phyloP scores from a whole-genome alignment of 2,329 filamentous ascomycete genomes.

The Aureobasidium melanogenum region DNA sequence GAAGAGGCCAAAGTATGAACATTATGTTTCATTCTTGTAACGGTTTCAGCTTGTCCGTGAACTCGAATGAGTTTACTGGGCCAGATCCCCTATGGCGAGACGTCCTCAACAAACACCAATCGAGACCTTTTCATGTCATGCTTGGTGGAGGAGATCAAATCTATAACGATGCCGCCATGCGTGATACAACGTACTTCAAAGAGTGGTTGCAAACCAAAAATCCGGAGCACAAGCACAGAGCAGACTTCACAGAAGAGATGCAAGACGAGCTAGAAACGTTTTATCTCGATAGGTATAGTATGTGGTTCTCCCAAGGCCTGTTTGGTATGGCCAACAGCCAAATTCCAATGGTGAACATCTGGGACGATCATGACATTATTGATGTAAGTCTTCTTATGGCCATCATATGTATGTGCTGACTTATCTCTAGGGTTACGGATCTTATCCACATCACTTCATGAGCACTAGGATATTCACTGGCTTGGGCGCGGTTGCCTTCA shows the following conservation, averaged over 20 bases:
- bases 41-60: conserved; percentile 75
- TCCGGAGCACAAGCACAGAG: conserved; percentile 66
- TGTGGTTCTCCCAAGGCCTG: conserved; percentile 94
- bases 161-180: conserved; percentile 81
- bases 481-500: conserved; percentile 84
- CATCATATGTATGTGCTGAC: background rate
- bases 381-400: conserved; percentile 28
- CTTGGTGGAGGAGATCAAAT: conserved; percentile 94
- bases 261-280: conserved; percentile 82
- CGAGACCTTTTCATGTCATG: conserved; percentile 94
- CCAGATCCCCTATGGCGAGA: conserved; percentile 97
- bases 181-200: conserved; percentile 65
- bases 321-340: conserved; percentile 89
- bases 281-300: conserved; percentile 78
- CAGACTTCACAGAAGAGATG: conserved; percentile 70
- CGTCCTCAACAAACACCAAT: conserved; percentile 86
- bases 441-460: conserved; percentile 90
- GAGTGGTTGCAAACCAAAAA: conserved; percentile 80
- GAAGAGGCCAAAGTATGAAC: conserved; percentile 80
- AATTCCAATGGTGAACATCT: conserved; percentile 98
- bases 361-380: conserved; percentile 71
- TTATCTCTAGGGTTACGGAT: conserved; percentile 68
- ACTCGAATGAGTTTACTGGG: conserved; percentile 73
- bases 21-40: conserved; percentile 99
- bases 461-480: conserved; percentile 81